phyloP scores from a whole-genome alignment of 2,329 filamentous ascomycete species.

The Niveomyces coronatus region DNA sequence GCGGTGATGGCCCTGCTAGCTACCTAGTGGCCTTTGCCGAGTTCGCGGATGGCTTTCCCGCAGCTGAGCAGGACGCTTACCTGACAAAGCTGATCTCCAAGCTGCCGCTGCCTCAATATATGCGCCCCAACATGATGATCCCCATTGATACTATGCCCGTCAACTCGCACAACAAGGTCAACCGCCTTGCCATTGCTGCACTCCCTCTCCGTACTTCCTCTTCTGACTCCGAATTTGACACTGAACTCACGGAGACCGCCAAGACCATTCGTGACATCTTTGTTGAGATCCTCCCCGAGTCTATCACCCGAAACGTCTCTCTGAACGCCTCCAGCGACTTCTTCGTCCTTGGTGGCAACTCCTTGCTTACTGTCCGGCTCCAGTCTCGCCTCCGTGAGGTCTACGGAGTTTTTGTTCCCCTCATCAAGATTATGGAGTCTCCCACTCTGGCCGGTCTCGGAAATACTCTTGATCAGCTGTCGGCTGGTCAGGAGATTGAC shows the following conservation, averaged over 20 bases:
- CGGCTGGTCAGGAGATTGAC: conserved; percentile 15
- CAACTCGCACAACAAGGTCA: conserved; percentile 10
- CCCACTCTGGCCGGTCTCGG: conserved; percentile 31
- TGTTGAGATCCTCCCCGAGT: conserved; percentile 13
- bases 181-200: conserved; percentile 8
- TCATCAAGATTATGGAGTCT: conserved; percentile 27
- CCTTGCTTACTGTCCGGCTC: conserved; percentile 29
- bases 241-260: conserved; percentile 4
- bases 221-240: conserved; percentile 1
- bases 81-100: conserved; percentile 6
- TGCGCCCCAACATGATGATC: conserved; percentile 10
- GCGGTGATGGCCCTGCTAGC: conserved; percentile 10
- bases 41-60: conserved; percentile 11
- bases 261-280: conserved; percentile 11
- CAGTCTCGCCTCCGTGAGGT: conserved; percentile 22
- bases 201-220: conserved; percentile 6
- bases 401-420: conserved; percentile 20
- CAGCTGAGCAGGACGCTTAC: conserved; percentile 7
- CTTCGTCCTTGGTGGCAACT: conserved; percentile 33
- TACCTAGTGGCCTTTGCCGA: conserved; percentile 21
- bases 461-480: conserved; percentile 14
- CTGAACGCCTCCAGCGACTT: conserved; percentile 25
- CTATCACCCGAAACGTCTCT: conserved; percentile 10
- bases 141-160: conserved; percentile 5
- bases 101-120: conserved; percentile 10